Base-by-base conservation (phyloP, 2,329 filamentous ascomycete species). In the Acarospora socialis region DNA sequence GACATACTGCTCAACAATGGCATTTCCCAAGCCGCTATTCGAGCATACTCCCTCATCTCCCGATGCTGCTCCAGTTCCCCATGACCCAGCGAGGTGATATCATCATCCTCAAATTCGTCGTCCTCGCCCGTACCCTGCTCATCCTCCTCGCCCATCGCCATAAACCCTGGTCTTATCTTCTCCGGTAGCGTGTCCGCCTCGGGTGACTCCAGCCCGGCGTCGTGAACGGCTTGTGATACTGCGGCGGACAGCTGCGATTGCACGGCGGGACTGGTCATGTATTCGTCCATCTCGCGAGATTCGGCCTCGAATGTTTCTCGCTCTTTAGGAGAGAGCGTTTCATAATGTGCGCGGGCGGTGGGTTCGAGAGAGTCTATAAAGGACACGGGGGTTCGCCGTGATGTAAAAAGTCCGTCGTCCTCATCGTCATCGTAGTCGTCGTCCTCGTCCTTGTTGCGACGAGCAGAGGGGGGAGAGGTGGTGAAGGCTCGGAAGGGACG, bases 21-120 rank as follows among this genome's bases (percentile, higher is more conserved):
- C 78, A 98, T 81, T 57, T 98, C 90, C 86, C 90, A 98, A 15
- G 84, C 83, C 28, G 81, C 75, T 45, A 93, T 65, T 32, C 90
- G 71, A 28, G 81, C 77, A 54, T 93, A 94, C 48, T 93, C 75
- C 62, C 90, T 71, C 52, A 87, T 68, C 56, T 95, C 86, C 41
- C 87, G 70, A 48, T 92, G 77, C 54, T 90, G 70, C 47, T 94
- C 82, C 44, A 98, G 61, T 60, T 95, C 84, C 32, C 68, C 75
- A 56, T 98, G 86, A 1, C 75, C 90, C 54, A 83, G 67, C 31
- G 73, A 73, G 37, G 80, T 79, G 37, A 98, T 80, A 52, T 93
- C 84, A 49, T 92, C 80, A 42, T 83, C 78, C 41, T 80, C 69
- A 38, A 55, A 54, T 6, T 65, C 61, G 18, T 66, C 63, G 34